Evolutionary conservation across 1,284 basidiomycete species (phyloP).

Genomic region (Rhodotorula glutinis): DNA sequence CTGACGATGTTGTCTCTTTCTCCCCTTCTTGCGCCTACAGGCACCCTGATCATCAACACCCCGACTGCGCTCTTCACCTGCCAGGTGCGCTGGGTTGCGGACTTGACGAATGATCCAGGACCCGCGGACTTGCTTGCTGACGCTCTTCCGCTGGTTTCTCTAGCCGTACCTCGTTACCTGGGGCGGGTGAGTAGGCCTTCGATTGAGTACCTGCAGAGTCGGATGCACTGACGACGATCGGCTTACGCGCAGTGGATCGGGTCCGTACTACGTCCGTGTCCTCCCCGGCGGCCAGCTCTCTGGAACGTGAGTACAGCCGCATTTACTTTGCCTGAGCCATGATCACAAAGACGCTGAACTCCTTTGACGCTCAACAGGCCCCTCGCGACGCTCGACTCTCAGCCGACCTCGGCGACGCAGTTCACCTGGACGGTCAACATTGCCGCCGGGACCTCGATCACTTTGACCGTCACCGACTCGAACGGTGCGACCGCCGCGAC

Average conservation of each 20-base stretch:
- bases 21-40: not conserved
- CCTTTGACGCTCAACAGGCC: slow-evolving; percentile 1
- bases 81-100: not conserved
- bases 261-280: slow-evolving; percentile 36
- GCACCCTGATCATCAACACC: slow-evolving; percentile 26
- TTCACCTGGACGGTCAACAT: slow-evolving; percentile 46
- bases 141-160: not conserved
- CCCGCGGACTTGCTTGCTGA: not conserved
- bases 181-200: slow-evolving; percentile 1
- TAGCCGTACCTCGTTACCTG: slow-evolving; percentile 21
- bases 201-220: too few species aligned
- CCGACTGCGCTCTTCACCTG: slow-evolving; percentile 24
- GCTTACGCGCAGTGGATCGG: slow-evolving; percentile 10
- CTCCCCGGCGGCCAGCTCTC: slow-evolving; percentile 29
- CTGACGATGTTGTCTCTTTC: not conserved
- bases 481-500: slow-evolving; percentile 30
- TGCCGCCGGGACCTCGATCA: slow-evolving; percentile 44
- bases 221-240: too few species aligned
- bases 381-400: slow-evolving; percentile 12
- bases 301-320: not conserved
- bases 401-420: slow-evolving; percentile 7
- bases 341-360: too few species aligned
- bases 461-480: slow-evolving; percentile 45
- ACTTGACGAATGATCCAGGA: too few species aligned
- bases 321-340: too few species aligned